Conservation (phyloP, 2,329 filamentous ascomycete species). For the Beauveria rudraprayagi region DNA sequence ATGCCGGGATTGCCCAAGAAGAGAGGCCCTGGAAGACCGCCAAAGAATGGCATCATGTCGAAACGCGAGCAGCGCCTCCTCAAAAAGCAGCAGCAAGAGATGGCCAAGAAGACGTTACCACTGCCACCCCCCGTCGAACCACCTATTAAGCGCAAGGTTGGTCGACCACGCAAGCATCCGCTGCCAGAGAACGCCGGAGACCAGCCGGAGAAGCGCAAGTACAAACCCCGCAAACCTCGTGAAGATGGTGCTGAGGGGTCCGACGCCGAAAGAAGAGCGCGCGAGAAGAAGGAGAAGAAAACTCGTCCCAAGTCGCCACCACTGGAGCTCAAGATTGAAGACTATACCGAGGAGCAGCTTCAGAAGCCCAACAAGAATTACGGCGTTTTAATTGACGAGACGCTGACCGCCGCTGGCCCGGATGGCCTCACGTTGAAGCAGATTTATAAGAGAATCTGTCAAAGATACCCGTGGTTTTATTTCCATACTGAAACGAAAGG, state of each 20-base stretch:
- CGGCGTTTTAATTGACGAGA: conserved; percentile 52
- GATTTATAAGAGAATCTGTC: conserved; percentile 54
- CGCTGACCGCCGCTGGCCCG: conserved; percentile 43
- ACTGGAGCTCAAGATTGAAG: conserved; percentile 43
- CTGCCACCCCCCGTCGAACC: conserved; percentile 40
- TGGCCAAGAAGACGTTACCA: conserved; percentile 43
- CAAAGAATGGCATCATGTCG: conserved; percentile 77
- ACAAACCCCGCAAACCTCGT: conserved; percentile 53
- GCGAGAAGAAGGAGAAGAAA: conserved; percentile 54
- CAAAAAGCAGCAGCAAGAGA: conserved; percentile 46
- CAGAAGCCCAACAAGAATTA: conserved; percentile 57
- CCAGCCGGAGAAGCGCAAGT: conserved; percentile 55
- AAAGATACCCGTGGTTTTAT: conserved; percentile 51
- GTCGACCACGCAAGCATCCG: conserved; percentile 56
- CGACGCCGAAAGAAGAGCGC: conserved; percentile 46
- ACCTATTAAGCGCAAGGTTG: conserved; percentile 55
- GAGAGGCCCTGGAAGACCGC: conserved; percentile 70
- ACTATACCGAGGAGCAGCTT: conserved; percentile 50
- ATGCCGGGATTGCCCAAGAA: conserved; percentile 49
- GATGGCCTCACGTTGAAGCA: conserved; percentile 52
- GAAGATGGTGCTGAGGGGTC: conserved; percentile 49
- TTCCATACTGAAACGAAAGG: conserved; percentile 54
- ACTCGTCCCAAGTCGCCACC: conserved; percentile 51
- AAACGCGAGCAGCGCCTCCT: conserved; percentile 62
- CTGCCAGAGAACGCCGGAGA: conserved; percentile 47